Evolutionary conservation across 1,284 basidiomycete genomes (phyloP).

Genomic region (Cystobasidiaceae sp.): DNA sequence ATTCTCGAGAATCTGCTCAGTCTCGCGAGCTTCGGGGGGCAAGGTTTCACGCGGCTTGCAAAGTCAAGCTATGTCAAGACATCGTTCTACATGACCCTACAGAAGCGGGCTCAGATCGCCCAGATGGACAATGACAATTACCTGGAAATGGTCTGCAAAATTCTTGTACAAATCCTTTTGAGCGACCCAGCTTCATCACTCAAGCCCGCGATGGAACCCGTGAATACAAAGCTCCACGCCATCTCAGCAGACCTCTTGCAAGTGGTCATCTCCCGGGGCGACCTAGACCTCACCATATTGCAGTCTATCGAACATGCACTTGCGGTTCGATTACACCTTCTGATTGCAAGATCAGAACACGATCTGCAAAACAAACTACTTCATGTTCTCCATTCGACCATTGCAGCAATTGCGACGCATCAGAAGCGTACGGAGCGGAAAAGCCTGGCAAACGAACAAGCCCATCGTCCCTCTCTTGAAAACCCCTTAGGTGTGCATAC

Average conservation of each 20-base stretch:
- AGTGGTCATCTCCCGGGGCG: slow-evolving; percentile 69
- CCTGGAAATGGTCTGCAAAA: slow-evolving; percentile 64
- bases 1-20: slow-evolving; percentile 69
- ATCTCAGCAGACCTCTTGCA: slow-evolving; percentile 75
- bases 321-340: slow-evolving; percentile 67
- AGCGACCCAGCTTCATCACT: slow-evolving; percentile 37
- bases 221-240: slow-evolving; percentile 65
- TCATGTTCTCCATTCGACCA: slow-evolving; percentile 78
- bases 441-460: slow-evolving; percentile 11
- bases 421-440: slow-evolving; percentile 16
- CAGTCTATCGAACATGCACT: slow-evolving; percentile 65
- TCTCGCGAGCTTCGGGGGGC: slow-evolving; percentile 77
- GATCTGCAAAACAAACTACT: slow-evolving; percentile 89
- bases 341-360: slow-evolving; percentile 62
- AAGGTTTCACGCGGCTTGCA: slow-evolving; percentile 70
- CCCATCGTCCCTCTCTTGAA: neutral
- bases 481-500: slow-evolving; percentile 34
- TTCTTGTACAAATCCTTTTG: slow-evolving; percentile 49
- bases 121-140: slow-evolving; percentile 54
- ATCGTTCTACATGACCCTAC: slow-evolving; percentile 55
- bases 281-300: slow-evolving; percentile 59
- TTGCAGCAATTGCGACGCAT: slow-evolving; percentile 45
- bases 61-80: slow-evolving; percentile 59
- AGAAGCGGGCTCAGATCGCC: slow-evolving; percentile 54
- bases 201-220: slow-evolving; percentile 55